Evolutionary conservation across 2,329 filamentous ascomycete species (phyloP).

Genomic region (Colletotrichum noveboracense): DNA sequence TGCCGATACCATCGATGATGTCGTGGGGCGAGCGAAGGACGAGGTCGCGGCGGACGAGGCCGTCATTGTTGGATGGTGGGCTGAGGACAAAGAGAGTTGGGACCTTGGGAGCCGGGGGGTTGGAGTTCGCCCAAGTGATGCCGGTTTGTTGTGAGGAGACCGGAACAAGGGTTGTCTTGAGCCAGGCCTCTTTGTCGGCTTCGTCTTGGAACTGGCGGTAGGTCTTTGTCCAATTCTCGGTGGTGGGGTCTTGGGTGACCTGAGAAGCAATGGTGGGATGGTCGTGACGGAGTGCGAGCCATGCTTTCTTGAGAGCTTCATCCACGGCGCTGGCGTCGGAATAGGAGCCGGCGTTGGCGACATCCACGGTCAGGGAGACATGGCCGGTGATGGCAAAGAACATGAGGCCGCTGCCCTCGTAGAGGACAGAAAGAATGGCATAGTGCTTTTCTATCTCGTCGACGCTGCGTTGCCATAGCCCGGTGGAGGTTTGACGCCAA

Average conservation of each 20-base stretch:
- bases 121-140: constrained; percentile 37
- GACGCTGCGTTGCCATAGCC: constrained; percentile 37
- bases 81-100: constrained; percentile 38
- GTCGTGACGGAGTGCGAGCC: constrained; percentile 35
- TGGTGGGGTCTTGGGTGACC: constrained; percentile 22
- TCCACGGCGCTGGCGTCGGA: constrained; percentile 26
- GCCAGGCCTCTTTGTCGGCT: constrained; percentile 27
- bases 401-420: constrained; percentile 40
- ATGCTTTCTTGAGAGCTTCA: constrained; percentile 35
- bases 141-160: constrained; percentile 30
- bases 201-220: constrained; percentile 25
- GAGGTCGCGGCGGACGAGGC: constrained; percentile 31
- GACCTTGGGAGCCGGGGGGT: constrained; percentile 34
- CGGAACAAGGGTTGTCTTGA: constrained; percentile 32
- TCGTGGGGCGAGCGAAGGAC: constrained; percentile 42
- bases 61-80: constrained; percentile 5
- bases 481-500: constrained; percentile 31
- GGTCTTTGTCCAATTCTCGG: constrained; percentile 30
- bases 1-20: constrained; percentile 45
- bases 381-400: constrained; percentile 48
- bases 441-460: constrained; percentile 49
- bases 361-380: constrained; percentile 31
- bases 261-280: constrained; percentile 38
- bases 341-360: neutral
- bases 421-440: constrained; percentile 36